Conservation (phyloP, 1,284 basidiomycete genomes). For the Melampsora allii-populina region DNA sequence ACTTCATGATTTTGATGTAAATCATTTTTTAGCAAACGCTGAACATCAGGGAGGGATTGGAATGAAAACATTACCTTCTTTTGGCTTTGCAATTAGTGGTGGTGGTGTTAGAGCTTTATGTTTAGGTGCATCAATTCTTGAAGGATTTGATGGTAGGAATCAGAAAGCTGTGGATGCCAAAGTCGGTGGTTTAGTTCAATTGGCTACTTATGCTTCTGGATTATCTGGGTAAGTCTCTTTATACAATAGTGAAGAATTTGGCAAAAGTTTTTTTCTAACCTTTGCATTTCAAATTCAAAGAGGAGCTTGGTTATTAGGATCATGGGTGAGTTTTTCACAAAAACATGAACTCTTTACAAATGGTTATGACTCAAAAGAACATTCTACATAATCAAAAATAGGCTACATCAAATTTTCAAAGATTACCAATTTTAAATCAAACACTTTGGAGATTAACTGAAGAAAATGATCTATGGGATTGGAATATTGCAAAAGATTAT, state of each 20-base stretch:
- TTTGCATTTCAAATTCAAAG: background rate
- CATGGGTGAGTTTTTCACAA: constrained; percentile 5
- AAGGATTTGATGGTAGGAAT: constrained; percentile 34
- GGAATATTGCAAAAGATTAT: constrained; percentile 34
- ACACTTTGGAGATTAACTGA: constrained; percentile 27
- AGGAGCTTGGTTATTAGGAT: constrained; percentile 31
- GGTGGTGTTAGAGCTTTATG: constrained; percentile 18
- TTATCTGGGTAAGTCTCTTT: constrained; percentile 31
- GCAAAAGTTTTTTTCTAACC: background rate
- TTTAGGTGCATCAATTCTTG: constrained; percentile 29
- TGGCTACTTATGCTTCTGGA: constrained; percentile 33
- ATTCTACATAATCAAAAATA: background rate
- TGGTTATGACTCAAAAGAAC: no score
- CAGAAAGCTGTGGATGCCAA: constrained; percentile 15
- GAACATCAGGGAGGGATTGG: constrained; percentile 10
- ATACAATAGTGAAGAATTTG: no score
- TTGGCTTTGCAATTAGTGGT: constrained; percentile 25
- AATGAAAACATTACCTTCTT: constrained; percentile 8
- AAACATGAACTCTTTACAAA: background rate
- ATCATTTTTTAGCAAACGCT: constrained; percentile 13
- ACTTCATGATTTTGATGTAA: constrained; percentile 21
- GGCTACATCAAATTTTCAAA: constrained; percentile 35
- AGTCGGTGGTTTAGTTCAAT: constrained; percentile 32
- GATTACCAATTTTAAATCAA: constrained; percentile 8
- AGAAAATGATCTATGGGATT: constrained; percentile 28